Conservation (phyloP, 1,284 basidiomycete species). For the Xerocomus nothofagi region DNA sequence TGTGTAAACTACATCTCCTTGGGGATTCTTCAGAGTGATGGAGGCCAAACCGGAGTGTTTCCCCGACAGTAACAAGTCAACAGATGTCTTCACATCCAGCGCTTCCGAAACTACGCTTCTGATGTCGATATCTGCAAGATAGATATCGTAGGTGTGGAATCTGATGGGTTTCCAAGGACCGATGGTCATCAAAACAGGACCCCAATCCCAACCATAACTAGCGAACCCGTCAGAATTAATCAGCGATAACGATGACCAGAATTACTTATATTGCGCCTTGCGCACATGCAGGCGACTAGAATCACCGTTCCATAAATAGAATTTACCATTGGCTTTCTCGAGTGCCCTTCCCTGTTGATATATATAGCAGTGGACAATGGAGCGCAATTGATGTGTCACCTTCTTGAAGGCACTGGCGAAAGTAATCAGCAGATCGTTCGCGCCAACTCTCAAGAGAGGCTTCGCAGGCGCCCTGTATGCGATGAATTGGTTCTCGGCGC, state of each 20-base stretch:
- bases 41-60: constrained; percentile 40
- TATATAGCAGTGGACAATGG: not conserved
- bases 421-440: constrained; percentile 67
- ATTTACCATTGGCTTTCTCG: constrained; percentile 61
- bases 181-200: constrained; percentile 72
- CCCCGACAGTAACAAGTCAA: constrained; percentile 45
- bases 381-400: constrained; percentile 38
- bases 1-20: constrained; percentile 44
- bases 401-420: constrained; percentile 78
- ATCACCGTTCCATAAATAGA: constrained; percentile 83
- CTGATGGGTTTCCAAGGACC: constrained; percentile 80
- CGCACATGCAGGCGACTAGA: constrained; percentile 83
- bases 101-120: constrained; percentile 53
- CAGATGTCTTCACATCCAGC: constrained; percentile 51
- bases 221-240: constrained; percentile 5
- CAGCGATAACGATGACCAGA: constrained; percentile 4
- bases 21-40: constrained; percentile 48
- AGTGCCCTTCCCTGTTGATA: constrained; percentile 56
- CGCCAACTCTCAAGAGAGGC: constrained; percentile 49
- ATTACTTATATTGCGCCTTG: constrained; percentile 85
- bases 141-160: constrained; percentile 64
- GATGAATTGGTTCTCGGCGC: constrained; percentile 79
- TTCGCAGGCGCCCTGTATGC: constrained; percentile 64
- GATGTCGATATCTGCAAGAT: constrained; percentile 65
- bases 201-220: constrained; percentile 88